Percentiles rank a stretch among this genome's conserved stretches.
Conservation (phyloP, 1,284 basidiomycete genomes). For the Apiotrichum veenhuisii region DNA sequence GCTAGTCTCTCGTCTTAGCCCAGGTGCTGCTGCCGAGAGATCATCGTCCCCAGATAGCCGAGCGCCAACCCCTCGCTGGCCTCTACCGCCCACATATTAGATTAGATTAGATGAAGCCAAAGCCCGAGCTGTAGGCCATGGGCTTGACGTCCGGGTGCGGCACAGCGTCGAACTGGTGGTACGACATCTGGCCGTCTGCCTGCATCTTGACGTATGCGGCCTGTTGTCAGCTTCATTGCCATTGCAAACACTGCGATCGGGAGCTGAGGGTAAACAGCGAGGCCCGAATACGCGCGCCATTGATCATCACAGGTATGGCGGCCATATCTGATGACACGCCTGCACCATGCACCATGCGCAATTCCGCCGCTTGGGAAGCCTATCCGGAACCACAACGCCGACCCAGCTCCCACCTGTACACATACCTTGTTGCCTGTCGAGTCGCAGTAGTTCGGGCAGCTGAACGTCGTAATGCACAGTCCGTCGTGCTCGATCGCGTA, state of each 20-base stretch:
- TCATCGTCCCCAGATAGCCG: no score
- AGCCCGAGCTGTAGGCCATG: slow-evolving; percentile 72
- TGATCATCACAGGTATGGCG: no score
- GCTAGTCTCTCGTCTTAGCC: no score
- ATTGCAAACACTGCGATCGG: no score
- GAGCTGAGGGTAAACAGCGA: no score
- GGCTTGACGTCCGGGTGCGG: slow-evolving; percentile 86
- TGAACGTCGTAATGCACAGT: slow-evolving; percentile 51
- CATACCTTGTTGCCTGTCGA: slow-evolving; percentile 50
- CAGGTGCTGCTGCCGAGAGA: no score
- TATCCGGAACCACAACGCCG: no score
- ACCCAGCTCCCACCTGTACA: slow-evolving; percentile 2
- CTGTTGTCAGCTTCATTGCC: slow-evolving; percentile 23
- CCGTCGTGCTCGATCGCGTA: slow-evolving; percentile 59
- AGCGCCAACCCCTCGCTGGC: neutral
- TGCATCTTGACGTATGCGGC: slow-evolving; percentile 69
- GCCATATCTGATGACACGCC: no score
- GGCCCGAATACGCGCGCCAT: no score
- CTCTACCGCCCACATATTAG: neutral
- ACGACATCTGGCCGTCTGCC: slow-evolving; percentile 67
- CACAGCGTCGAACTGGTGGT: slow-evolving; percentile 78
- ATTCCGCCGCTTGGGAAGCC: no score
- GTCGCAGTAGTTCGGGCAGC: slow-evolving; percentile 51
- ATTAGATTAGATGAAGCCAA: slow-evolving; percentile 18
- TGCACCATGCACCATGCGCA: no score